These are phyloP conservation scores for Calonectria naviculata DNA, from an alignment of 2,329 filamentous ascomycete species.

Conservation along the genomic window DNA sequence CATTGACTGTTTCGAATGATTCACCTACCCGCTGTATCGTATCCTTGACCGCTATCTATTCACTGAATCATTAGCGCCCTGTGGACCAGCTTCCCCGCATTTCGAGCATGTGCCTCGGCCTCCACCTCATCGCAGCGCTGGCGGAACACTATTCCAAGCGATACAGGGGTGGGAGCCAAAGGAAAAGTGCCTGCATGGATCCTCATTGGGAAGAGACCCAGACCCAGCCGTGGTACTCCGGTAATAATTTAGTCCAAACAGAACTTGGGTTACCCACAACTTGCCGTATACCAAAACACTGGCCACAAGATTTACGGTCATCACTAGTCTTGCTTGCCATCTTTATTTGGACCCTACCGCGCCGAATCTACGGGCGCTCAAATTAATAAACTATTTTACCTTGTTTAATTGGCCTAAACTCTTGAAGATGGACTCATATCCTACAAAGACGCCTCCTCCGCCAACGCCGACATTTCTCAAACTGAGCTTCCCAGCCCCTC, in stretches of 20 bases:
- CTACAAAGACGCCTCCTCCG: conserved; percentile 23
- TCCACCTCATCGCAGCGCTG: background rate
- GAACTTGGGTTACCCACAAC: background rate
- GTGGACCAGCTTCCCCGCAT: conserved; percentile 21
- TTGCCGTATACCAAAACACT: too few relatives aligned
- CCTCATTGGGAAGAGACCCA: background rate
- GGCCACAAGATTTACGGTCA: background rate
- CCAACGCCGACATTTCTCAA: conserved; percentile 26
- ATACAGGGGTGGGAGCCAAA: background rate
- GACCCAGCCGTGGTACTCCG: conserved; percentile 4
- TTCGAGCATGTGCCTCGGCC: conserved; percentile 16
- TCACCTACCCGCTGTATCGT: background rate
- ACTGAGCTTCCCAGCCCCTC: conserved; percentile 57
- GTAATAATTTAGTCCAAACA: background rate
- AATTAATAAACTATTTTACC: too few relatives aligned
- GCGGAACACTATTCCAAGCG: conserved; percentile 1
- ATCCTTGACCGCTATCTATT: background rate
- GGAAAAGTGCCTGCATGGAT: background rate
- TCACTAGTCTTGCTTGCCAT: too few relatives aligned
- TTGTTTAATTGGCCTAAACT: too few relatives aligned
- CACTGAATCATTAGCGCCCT: conserved; percentile 17
- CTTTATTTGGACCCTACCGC: background rate
- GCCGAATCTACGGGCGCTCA: too few relatives aligned
- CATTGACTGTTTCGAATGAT: background rate
- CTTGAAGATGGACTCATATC: conserved; percentile 16